phyloP scores from a whole-genome alignment of 83 land plant species.

The Thuja plicata region DNA sequence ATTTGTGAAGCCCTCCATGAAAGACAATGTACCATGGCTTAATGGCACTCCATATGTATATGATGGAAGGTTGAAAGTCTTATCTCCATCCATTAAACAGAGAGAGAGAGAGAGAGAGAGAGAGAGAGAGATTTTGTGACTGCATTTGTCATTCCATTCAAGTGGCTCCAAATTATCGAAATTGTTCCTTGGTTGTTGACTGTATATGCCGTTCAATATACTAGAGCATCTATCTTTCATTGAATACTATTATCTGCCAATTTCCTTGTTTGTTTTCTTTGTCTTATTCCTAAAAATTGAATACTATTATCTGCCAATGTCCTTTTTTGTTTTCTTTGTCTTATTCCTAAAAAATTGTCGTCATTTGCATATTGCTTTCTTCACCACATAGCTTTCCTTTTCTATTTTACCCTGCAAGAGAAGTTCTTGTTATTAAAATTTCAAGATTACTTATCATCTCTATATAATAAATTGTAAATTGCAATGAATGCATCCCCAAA shows the following conservation, averaged over 20 bases:
- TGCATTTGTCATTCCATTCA: too few relatives aligned
- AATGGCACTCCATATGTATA: constrained; percentile 38
- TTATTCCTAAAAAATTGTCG: background rate
- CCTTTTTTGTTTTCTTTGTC: background rate
- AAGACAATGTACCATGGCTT: background rate
- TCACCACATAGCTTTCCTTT: background rate
- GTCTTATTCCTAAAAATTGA: too few relatives aligned
- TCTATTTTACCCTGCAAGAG: background rate
- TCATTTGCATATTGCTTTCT: background rate
- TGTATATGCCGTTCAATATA: too few relatives aligned
- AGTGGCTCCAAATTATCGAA: too few relatives aligned
- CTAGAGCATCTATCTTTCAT: too few relatives aligned
- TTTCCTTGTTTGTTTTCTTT: too few relatives aligned
- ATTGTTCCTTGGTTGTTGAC: too few relatives aligned
- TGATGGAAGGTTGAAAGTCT: constrained; percentile 39
- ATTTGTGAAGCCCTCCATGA: constrained; percentile 29
- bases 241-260: too few relatives aligned
- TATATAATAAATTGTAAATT: background rate
- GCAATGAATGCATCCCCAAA: background rate
- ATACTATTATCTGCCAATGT: background rate
- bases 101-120: constrained; percentile 55
- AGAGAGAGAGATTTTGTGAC: too few relatives aligned
- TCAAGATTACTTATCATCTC: background rate
- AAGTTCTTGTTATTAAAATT: background rate
- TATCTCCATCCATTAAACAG: constrained; percentile 36